These are phyloP conservation scores for Camellia lanceoleosa DNA, from an alignment of 148 eudicot genomes.

Conservation along the genomic window DNA sequence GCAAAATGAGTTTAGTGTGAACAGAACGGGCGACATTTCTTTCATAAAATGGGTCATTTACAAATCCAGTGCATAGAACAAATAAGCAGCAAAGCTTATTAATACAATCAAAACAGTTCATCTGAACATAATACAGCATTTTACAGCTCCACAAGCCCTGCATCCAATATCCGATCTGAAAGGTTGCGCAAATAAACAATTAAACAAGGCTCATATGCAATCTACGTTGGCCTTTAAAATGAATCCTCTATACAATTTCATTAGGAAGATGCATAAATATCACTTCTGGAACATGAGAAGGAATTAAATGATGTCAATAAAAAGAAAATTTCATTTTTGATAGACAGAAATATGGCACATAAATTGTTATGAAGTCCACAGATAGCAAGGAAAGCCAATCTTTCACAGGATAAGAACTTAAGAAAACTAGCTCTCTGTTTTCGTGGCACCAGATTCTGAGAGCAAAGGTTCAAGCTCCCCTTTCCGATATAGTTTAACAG, in stretches of 20 bases:
- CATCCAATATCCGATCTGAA: neutral
- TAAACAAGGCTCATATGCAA: neutral
- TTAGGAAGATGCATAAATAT: neutral
- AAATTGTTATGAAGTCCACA: slow-evolving; percentile 8
- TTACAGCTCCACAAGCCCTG: neutral
- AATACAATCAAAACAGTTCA: neutral
- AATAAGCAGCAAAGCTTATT: neutral
- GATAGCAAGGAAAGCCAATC: neutral
- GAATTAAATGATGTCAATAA: neutral
- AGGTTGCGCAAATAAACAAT: neutral
- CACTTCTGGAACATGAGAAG: neutral
- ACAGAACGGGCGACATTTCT: too few relatives aligned
- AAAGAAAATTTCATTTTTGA: neutral
- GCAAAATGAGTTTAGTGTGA: too few relatives aligned
- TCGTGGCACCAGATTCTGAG: slow-evolving; percentile 54
- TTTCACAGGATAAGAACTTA: neutral
- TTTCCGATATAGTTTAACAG: slow-evolving; percentile 59
- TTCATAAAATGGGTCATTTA: too few relatives aligned
- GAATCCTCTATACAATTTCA: neutral
- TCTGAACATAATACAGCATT: too few relatives aligned
- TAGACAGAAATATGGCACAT: slow-evolving; percentile 1
- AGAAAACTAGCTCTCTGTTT: slow-evolving; percentile 27
- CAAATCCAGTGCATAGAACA: neutral
- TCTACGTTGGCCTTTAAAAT: neutral
- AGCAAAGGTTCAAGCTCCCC: slow-evolving; percentile 82